Percentiles rank a stretch among this genome's conserved stretches.
Evolutionary conservation across 2,329 filamentous ascomycete genomes (phyloP).

Genomic region (Thelonectria rubi): DNA sequence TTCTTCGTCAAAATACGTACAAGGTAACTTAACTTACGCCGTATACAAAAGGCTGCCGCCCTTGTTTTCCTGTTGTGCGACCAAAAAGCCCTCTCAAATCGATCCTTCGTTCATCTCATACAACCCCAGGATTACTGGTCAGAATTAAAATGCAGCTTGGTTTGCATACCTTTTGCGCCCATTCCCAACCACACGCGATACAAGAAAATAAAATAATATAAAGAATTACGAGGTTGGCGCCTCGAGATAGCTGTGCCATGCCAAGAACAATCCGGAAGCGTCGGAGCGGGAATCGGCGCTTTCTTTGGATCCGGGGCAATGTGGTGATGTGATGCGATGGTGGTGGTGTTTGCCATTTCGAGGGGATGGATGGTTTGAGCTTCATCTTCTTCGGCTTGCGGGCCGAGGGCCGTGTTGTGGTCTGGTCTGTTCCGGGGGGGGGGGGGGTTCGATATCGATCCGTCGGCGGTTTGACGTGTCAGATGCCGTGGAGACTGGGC

Average conservation of each 20-base stretch:
- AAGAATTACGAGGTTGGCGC: not conserved
- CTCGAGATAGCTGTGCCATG: not conserved
- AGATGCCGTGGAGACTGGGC: not conserved
- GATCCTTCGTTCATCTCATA: not conserved
- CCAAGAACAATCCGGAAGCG: constrained; percentile 1
- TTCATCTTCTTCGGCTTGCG: not conserved
- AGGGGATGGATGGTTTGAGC: not conserved
- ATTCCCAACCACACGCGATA: not conserved
- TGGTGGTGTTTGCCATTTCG: not conserved
- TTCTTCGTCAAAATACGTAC: not conserved
- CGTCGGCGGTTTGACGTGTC: not conserved
- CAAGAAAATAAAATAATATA: not conserved
- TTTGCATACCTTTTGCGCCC: not conserved
- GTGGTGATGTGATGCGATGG: not conserved
- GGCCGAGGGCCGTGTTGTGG: not conserved
- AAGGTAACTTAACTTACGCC: not conserved
- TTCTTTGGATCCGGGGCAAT: not conserved
- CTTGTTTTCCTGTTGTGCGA: not conserved
- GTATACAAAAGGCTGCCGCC: not conserved
- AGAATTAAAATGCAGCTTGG: not conserved
- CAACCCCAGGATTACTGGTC: not conserved
- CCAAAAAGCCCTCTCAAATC: not conserved
- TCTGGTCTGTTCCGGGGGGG: not conserved
- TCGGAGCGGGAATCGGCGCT: constrained; percentile 10
- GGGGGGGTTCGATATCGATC: not conserved